Base-by-base conservation (phyloP, 164 flowering plant genomes). In the Vitis rotundifolia region DNA sequence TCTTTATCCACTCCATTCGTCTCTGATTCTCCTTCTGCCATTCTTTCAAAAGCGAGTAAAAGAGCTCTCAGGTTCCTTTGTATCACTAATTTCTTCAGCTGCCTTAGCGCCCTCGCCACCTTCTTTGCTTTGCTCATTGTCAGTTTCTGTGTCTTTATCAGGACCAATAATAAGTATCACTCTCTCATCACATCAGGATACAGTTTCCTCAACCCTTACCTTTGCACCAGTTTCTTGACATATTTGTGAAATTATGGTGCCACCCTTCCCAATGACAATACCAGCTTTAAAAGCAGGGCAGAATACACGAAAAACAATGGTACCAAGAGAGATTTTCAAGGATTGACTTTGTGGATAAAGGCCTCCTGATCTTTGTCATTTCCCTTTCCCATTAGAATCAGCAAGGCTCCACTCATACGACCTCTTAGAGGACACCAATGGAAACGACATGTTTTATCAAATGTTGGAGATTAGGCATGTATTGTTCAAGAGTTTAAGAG, bases 121-220 rank as follows among this genome's bases (percentile, higher is more conserved):
- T 59, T 71, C 80, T 68, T 84, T 78, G 64, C 15, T 59, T 64
- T 62, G 77, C 67, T 84, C 88, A 59, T 70, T 59, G 26, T 51
- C 58, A n/a, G 29, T 68, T 70, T 83, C 92, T 61, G 61, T 64
- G 37, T 79, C 94, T 67, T 83, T 83, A n/a, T 84, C 91, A 65
- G 86, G 65, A 47, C 83, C 86, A 11, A 50, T 44, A 19, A 94
- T 86, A 50, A 81, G 66, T 75, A 93, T 71, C 12, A 95, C 82
- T 75, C 95, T 85, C 76, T 95, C 99, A 71, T 90, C 92, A 73
- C 88, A 91, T 11, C 93, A 98, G 47, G 84, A 75, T 56, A 93
- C 67, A 50, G 75, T 71, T 37, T 91, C 99, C 81, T 95, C 97
- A 61, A 91, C 86, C 71, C 75, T 86, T 37, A 95, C 81, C 68